A percentile compares a stretch with the other conserved stretches of the same genome.
Evolutionary conservation across 176 grass and related monocot species (phyloP).

Genomic region (Phyllostachys edulis): DNA sequence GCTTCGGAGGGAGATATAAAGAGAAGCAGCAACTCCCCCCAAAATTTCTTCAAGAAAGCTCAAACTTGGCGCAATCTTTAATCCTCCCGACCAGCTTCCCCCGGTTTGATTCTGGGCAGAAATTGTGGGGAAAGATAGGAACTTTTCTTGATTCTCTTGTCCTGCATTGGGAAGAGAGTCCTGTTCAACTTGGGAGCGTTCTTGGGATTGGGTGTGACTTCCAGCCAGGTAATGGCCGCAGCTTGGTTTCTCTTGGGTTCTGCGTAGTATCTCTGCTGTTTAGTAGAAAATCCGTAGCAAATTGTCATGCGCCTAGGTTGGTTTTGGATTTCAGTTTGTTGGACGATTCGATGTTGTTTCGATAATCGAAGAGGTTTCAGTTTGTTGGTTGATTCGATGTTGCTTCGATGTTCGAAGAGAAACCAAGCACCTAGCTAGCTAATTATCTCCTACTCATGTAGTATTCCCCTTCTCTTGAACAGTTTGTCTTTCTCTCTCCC

Average conservation of each 20-base stretch:
- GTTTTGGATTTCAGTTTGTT: constrained; percentile 1
- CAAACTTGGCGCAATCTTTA: not conserved
- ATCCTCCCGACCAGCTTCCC: not conserved
- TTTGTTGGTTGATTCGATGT: too few species aligned
- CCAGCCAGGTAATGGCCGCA: constrained; percentile 36
- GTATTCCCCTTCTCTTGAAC: too few species aligned
- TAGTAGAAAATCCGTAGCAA: not conserved
- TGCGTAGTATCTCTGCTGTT: not conserved
- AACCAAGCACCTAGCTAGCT: too few species aligned
- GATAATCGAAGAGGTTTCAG: too few species aligned
- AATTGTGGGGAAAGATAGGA: constrained; percentile 15
- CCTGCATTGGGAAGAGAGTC: constrained; percentile 31
- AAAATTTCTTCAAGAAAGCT: constrained; percentile 24
- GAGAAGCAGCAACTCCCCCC: constrained; percentile 34
- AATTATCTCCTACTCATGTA: too few species aligned
- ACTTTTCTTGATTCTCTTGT: constrained; percentile 29
- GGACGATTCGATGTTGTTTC: not conserved
- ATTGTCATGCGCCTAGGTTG: not conserved
- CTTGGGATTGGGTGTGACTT: not conserved
- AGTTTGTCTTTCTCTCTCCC: too few species aligned
- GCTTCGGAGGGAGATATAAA: constrained; percentile 41
- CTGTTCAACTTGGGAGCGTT: constrained; percentile 15
- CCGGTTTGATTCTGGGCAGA: not conserved
- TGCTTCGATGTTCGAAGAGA: too few species aligned
- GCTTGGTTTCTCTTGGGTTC: constrained; percentile 1